These are phyloP conservation scores for Cymodocea nodosa DNA, from an alignment of 116 monocot species.

Conservation along the genomic window DNA sequence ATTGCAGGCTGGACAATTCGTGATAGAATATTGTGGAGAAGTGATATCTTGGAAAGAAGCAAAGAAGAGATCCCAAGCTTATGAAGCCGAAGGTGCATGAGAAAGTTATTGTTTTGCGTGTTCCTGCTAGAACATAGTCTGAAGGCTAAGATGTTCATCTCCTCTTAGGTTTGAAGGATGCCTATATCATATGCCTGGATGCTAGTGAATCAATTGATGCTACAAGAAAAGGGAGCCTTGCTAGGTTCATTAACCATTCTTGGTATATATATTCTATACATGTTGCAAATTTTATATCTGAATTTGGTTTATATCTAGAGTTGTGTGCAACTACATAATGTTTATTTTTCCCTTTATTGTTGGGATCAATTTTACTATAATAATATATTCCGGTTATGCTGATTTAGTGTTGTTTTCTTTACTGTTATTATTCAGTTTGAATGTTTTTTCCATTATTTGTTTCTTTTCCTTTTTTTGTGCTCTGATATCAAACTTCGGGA, in stretches of 20 bases:
- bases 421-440: no score
- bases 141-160: not conserved
- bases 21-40: conserved; percentile 98
- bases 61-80: conserved; percentile 55
- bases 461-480: no score
- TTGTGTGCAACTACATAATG: not conserved
- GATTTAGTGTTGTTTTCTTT: not conserved
- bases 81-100: conserved; percentile 67
- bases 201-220: conserved; percentile 87
- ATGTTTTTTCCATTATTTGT: not conserved
- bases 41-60: conserved; percentile 94
- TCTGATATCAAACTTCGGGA: conserved; percentile 8
- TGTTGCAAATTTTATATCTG: not conserved
- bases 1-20: conserved; percentile 73
- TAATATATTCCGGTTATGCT: not conserved
- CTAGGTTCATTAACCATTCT: conserved; percentile 95
- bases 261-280: conserved; percentile 35
- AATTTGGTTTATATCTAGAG: not conserved
- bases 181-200: conserved; percentile 84
- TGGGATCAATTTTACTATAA: not conserved
- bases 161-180: conserved; percentile 73
- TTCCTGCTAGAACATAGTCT: conserved; percentile 1
- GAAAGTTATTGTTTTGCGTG: not conserved
- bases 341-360: not conserved
- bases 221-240: conserved; percentile 83